Conservation (phyloP, 176 grass and related monocot species). For the Oryza australiensis region DNA sequence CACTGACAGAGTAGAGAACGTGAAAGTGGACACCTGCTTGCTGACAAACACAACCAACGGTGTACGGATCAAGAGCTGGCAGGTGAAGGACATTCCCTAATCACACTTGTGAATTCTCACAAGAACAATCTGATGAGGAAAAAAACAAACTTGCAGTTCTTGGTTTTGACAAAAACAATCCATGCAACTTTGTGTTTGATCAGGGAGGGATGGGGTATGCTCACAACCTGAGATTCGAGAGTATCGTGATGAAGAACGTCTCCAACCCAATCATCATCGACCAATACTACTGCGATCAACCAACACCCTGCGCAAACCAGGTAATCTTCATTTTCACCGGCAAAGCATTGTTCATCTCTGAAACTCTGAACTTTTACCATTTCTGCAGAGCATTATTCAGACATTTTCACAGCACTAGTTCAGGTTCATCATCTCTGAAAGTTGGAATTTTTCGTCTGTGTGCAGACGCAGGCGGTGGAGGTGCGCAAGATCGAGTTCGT, state of each 20-base stretch:
- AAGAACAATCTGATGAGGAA: not conserved
- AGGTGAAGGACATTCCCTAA: conserved; percentile 77
- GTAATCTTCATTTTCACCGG: conserved; percentile 1
- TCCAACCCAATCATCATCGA: conserved; percentile 81
- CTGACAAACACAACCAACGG: conserved; percentile 76
- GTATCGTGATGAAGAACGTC: conserved; percentile 72
- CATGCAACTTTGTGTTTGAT: not conserved
- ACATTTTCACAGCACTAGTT: not conserved
- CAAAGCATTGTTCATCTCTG: not conserved
- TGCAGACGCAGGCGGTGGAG: conserved; percentile 61
- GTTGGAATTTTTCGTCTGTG: not conserved
- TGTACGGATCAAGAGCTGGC: conserved; percentile 91
- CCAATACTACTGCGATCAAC: conserved; percentile 79
- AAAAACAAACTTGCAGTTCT: not conserved
- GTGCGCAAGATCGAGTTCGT: conserved; percentile 55
- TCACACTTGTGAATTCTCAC: not conserved
- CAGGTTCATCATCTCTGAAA: not conserved
- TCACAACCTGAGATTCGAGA: conserved; percentile 57
- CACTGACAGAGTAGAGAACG: conserved; percentile 49
- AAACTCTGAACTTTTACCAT: not conserved
- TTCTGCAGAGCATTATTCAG: not conserved
- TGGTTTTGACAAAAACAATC: not conserved
- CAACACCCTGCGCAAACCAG: conserved; percentile 58
- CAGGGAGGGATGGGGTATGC: conserved; percentile 77
- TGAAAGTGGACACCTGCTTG: conserved; percentile 61